Evolutionary conservation across 768 basidiomycete genomes (phyloP).

Genomic region (Termitomyces heimii): DNA sequence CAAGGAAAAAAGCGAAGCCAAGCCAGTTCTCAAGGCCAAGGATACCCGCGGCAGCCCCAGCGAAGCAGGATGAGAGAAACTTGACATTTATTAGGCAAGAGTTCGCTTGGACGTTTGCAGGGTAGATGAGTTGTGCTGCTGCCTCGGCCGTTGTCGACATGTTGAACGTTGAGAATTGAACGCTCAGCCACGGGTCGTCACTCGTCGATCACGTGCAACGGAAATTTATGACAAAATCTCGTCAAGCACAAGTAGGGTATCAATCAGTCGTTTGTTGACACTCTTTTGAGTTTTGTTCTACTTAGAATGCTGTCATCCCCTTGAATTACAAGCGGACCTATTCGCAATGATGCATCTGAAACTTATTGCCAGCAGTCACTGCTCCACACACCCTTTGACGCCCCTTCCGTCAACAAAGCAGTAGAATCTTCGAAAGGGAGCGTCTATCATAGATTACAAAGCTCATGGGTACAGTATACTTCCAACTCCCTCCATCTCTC

Average conservation of each 20-base stretch:
- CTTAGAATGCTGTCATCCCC: not conserved
- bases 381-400: not conserved
- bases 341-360: not conserved
- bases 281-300: not conserved
- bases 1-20: constrained; percentile 76
- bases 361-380: not conserved
- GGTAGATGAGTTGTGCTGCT: constrained; percentile 57
- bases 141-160: constrained; percentile 47
- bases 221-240: too few relatives aligned
- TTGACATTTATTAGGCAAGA: constrained; percentile 59
- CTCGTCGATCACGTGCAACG: not conserved
- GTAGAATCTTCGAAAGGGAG: too few relatives aligned
- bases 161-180: constrained; percentile 1
- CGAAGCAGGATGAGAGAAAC: constrained; percentile 78
- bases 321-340: too few relatives aligned
- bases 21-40: constrained; percentile 82
- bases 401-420: not conserved
- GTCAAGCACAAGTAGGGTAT: too few relatives aligned
- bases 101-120: constrained; percentile 63
- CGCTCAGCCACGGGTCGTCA: not conserved
- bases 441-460: not conserved
- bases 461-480: not conserved
- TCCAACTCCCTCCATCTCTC: not conserved
- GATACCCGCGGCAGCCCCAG: constrained; percentile 84
- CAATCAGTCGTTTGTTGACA: not conserved